phyloP scores from a whole-genome alignment of 2,329 filamentous ascomycete genomes.

The Dothidotthia symphoricarpi region DNA sequence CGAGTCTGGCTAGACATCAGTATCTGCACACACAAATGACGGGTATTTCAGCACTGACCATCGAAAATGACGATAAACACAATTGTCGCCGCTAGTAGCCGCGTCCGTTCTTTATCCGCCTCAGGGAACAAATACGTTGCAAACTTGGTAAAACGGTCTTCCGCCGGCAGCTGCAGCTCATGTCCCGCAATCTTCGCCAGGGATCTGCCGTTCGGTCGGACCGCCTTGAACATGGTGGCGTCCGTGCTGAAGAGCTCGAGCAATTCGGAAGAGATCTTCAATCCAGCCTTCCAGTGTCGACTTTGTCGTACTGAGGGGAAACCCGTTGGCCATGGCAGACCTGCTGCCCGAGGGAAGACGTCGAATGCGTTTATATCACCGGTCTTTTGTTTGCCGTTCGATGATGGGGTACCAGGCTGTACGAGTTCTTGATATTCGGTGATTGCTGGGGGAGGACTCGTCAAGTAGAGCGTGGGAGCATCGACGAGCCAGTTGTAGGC shows the following conservation, averaged over 20 bases:
- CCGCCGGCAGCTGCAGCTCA: too few relatives aligned
- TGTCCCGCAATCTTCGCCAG: too few relatives aligned
- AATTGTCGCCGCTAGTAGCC: not conserved
- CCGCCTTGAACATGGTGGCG: not conserved
- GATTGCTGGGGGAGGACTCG: too few relatives aligned
- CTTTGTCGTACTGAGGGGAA: not conserved
- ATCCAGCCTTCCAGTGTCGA: not conserved
- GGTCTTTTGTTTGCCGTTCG: too few relatives aligned
- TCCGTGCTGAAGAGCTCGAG: not conserved
- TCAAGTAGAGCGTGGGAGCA: too few relatives aligned
- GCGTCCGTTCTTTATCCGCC: not conserved
- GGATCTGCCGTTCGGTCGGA: too few relatives aligned
- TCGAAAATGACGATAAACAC: not conserved
- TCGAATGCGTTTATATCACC: conserved; percentile 1
- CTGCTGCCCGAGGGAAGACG: not conserved
- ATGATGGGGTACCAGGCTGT: too few relatives aligned
- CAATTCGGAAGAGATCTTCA: not conserved
- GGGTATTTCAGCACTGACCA: not conserved
- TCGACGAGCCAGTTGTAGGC: too few relatives aligned
- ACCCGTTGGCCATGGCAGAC: not conserved
- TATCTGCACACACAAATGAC: not conserved
- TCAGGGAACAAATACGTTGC: not conserved
- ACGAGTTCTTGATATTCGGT: too few relatives aligned
- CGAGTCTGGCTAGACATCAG: not conserved
- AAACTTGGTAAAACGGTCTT: not conserved